Evolutionary conservation across 352 stramenopile genomes (phyloP).

Genomic region (Phytophthora cryptogea): DNA sequence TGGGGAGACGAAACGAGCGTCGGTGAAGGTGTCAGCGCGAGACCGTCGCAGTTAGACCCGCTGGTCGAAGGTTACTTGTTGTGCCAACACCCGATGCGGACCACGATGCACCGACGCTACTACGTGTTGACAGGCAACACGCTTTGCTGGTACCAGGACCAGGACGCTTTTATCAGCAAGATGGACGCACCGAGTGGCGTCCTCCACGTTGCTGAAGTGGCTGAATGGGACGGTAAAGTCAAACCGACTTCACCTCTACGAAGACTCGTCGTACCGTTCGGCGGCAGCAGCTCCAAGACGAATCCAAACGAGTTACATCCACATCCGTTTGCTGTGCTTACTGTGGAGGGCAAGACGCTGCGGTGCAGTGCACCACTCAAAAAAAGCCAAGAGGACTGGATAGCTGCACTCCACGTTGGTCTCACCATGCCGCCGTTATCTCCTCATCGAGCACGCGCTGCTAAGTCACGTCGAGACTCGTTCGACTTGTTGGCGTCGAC

Average conservation of each 20-base stretch:
- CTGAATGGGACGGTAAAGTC: constrained; percentile 70
- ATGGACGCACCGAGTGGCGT: constrained; percentile 58
- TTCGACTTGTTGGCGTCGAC: constrained; percentile 59
- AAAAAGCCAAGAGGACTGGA: constrained; percentile 73
- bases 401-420: constrained; percentile 68
- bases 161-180: constrained; percentile 56
- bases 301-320: constrained; percentile 42
- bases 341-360: constrained; percentile 72
- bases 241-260: constrained; percentile 30
- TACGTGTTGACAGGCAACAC: constrained; percentile 82
- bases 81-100: constrained; percentile 63
- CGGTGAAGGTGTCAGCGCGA: constrained; percentile 8
- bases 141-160: constrained; percentile 81
- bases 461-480: constrained; percentile 66
- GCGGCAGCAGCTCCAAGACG: constrained; percentile 35
- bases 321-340: constrained; percentile 62
- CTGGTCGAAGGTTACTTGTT: constrained; percentile 75
- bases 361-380: constrained; percentile 63
- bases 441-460: constrained; percentile 66
- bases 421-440: constrained; percentile 79
- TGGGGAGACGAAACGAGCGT: constrained; percentile 42
- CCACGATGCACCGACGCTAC: constrained; percentile 75
- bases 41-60: constrained; percentile 65
- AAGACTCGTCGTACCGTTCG: constrained; percentile 26
- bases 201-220: constrained; percentile 63